Evolutionary conservation across 2,329 filamentous ascomycete species (phyloP).

Genomic region (Colletotrichum somersetense): DNA sequence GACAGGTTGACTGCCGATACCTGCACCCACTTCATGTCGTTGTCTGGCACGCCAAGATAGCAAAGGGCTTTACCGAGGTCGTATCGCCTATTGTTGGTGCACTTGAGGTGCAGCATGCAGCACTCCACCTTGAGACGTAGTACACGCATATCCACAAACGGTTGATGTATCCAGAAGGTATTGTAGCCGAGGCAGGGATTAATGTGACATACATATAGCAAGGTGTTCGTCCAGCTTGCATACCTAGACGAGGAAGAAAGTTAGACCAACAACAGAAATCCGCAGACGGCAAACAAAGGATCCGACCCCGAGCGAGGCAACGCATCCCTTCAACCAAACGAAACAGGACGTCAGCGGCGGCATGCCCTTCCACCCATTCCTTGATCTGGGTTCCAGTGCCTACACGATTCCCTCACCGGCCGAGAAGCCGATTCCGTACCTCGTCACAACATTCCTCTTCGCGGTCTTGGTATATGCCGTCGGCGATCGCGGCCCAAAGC

Average conservation of each 20-base stretch:
- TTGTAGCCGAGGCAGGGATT: not conserved
- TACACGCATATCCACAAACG: not conserved
- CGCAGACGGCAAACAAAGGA: not conserved
- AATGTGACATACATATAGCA: not conserved
- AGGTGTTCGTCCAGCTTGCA: constrained; percentile 3
- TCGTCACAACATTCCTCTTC: constrained; percentile 18
- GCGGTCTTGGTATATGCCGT: constrained; percentile 12
- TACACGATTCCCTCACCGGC: constrained; percentile 29
- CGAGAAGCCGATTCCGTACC: constrained; percentile 19
- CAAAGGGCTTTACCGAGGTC: not conserved
- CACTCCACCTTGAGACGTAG: not conserved
- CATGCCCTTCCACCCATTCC: constrained; percentile 14
- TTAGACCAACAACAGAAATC: not conserved
- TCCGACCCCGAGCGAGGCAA: not conserved
- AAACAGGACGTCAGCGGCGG: not conserved
- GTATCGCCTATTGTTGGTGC: not conserved
- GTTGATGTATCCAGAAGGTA: not conserved
- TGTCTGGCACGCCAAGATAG: not conserved
- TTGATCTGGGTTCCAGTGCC: constrained; percentile 8
- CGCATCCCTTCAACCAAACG: not conserved
- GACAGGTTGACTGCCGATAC: not conserved
- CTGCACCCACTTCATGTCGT: not conserved
- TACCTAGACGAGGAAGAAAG: not conserved
- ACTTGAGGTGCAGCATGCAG: not conserved
- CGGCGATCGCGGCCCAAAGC: constrained; percentile 7